Conservation (phyloP, 1,284 basidiomycete species). For the Puccinia horiana region DNA sequence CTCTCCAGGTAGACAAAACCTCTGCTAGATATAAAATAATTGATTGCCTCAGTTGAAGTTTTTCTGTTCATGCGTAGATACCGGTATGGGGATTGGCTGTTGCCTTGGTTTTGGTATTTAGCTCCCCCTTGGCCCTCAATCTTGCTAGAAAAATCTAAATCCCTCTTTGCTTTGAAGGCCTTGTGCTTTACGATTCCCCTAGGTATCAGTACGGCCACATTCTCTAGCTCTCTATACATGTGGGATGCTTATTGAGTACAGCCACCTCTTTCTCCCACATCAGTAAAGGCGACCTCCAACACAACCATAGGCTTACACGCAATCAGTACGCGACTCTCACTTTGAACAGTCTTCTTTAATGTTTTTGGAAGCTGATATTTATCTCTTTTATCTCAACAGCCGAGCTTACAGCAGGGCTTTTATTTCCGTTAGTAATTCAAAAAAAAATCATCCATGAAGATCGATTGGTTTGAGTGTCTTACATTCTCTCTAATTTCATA, state of each 20-base stretch:
- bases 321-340: slow-evolving; percentile 22
- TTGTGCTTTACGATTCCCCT: slow-evolving; percentile 39
- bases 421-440: slow-evolving; percentile 41
- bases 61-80: slow-evolving; percentile 14
- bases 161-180: slow-evolving; percentile 18
- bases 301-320: slow-evolving; percentile 31
- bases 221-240: not conserved
- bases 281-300: slow-evolving; percentile 45
- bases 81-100: slow-evolving; percentile 42
- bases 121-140: not conserved
- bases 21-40: not conserved
- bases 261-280: not conserved
- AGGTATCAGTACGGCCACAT: slow-evolving; percentile 31
- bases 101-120: slow-evolving; percentile 31
- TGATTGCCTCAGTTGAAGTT: not conserved
- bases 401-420: slow-evolving; percentile 40
- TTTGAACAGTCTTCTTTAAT: not conserved
- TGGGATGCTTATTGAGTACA: slow-evolving; percentile 11
- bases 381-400: slow-evolving; percentile 5
- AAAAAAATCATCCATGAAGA: not conserved
- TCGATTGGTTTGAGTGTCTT: not conserved
- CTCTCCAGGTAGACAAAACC: slow-evolving; percentile 25
- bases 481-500: not conserved
- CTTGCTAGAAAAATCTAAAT: not conserved
- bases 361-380: not conserved